Percentiles rank a stretch among this genome's conserved stretches.
These are phyloP conservation scores for Podaxis sp. DNA, from an alignment of 768 basidiomycete genomes.

Conservation along the genomic window DNA sequence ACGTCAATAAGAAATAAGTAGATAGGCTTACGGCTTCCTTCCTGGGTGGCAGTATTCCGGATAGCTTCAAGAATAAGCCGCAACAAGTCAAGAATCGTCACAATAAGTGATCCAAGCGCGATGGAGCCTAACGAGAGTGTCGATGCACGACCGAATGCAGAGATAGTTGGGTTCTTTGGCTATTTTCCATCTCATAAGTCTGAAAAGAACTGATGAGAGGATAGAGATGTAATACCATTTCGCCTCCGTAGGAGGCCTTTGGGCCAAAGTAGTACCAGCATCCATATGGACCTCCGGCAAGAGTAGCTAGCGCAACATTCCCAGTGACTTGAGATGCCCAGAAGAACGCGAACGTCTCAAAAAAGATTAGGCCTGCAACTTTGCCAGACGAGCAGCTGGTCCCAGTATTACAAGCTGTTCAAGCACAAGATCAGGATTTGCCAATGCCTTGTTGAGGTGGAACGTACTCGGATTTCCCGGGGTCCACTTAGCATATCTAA, in stretches of 20 bases:
- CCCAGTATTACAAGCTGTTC: constrained; percentile 42
- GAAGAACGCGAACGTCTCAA: constrained; percentile 77
- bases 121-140: constrained; percentile 82
- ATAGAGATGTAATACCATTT: constrained; percentile 47
- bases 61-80: constrained; percentile 57
- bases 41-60: constrained; percentile 57
- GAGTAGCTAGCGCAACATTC: constrained; percentile 75
- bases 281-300: constrained; percentile 79
- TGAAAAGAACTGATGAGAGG: background rate
- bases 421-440: constrained; percentile 11
- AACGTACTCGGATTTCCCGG: constrained; percentile 69
- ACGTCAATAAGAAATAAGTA: background rate
- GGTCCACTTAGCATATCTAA: constrained; percentile 67
- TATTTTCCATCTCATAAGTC: constrained; percentile 23
- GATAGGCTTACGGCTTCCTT: constrained; percentile 60
- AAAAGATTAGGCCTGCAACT: constrained; percentile 79
- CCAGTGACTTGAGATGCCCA: constrained; percentile 85
- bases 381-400: constrained; percentile 65
- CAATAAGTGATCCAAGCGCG: constrained; percentile 82
- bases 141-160: constrained; percentile 72
- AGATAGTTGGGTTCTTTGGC: constrained; percentile 70
- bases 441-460: background rate
- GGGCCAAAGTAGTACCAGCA: constrained; percentile 88
- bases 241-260: constrained; percentile 44
- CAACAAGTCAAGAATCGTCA: constrained; percentile 74